phyloP scores from a whole-genome alignment of 164 flowering plant genomes.

The Taxillus chinensis region DNA sequence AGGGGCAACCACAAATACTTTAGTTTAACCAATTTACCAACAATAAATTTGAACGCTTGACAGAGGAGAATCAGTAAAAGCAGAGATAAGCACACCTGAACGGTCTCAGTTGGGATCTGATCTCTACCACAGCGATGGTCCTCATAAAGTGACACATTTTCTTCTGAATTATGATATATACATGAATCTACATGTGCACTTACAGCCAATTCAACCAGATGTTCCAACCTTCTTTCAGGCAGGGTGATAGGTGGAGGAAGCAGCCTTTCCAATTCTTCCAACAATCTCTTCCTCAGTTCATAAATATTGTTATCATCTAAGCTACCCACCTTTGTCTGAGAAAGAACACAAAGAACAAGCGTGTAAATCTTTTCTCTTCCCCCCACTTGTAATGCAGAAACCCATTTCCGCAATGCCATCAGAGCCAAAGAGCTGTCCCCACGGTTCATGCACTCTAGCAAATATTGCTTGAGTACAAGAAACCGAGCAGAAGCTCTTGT shows the following conservation, averaged over 20 bases:
- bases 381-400: conserved; percentile 30
- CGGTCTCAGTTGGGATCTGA: conserved; percentile 65
- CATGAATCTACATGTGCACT: conserved; percentile 52
- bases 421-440: conserved; percentile 53
- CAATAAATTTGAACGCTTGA: neutral
- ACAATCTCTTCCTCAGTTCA: conserved; percentile 34
- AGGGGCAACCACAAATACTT: neutral
- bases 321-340: conserved; percentile 23
- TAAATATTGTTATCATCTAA: conserved; percentile 17
- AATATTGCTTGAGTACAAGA: conserved; percentile 43
- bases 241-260: conserved; percentile 48
- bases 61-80: neutral
- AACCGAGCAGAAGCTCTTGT: conserved; percentile 41
- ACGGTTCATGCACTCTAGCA: conserved; percentile 42
- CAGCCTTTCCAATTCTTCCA: conserved; percentile 48
- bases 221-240: conserved; percentile 43
- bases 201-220: conserved; percentile 59
- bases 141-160: conserved; percentile 43
- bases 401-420: conserved; percentile 33
- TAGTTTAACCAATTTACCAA: neutral
- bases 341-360: conserved; percentile 43
- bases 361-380: conserved; percentile 34
- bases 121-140: conserved; percentile 65
- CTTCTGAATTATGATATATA: conserved; percentile 50
- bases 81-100: conserved; percentile 44